Evolutionary conservation across 2,329 filamentous ascomycete genomes (phyloP).

Genomic region (Ophiocordyceps robertsii): DNA sequence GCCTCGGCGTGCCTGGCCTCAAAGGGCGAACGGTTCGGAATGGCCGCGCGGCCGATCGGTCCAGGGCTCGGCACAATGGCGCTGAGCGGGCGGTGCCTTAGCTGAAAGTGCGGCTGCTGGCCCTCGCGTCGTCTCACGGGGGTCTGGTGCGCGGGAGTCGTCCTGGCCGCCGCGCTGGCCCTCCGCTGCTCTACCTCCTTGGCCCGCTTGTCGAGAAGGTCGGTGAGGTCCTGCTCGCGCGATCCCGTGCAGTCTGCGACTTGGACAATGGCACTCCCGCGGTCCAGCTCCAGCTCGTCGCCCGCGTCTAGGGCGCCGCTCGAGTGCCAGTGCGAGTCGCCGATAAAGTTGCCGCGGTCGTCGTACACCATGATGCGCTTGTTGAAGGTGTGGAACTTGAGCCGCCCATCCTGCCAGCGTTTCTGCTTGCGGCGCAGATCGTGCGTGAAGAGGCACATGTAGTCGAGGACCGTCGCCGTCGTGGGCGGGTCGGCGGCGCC

Average conservation of each 20-base stretch:
- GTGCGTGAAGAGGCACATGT: slow-evolving; percentile 74
- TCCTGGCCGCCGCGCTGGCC: slow-evolving; percentile 27
- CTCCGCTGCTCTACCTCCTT: slow-evolving; percentile 41
- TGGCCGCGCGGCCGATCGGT: slow-evolving; percentile 17
- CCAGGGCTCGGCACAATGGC: slow-evolving; percentile 16
- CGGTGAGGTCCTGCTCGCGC: slow-evolving; percentile 64
- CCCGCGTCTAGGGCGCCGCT: slow-evolving; percentile 60
- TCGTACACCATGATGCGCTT: slow-evolving; percentile 85
- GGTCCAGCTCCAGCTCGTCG: slow-evolving; percentile 69
- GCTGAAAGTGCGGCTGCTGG: slow-evolving; percentile 18
- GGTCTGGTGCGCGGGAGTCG: not conserved
- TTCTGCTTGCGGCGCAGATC: slow-evolving; percentile 81
- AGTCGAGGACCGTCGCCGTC: slow-evolving; percentile 56
- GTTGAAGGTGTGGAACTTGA: slow-evolving; percentile 86
- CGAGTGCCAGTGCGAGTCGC: slow-evolving; percentile 70
- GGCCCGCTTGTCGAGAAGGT: slow-evolving; percentile 56
- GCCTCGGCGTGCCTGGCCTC: slow-evolving; percentile 14
- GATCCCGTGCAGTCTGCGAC: slow-evolving; percentile 63
- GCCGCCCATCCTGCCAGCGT: slow-evolving; percentile 81
- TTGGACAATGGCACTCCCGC: slow-evolving; percentile 63
- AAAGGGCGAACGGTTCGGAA: slow-evolving; percentile 19
- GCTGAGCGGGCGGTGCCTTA: slow-evolving; percentile 30
- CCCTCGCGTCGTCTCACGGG: not conserved
- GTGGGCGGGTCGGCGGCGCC: not conserved
- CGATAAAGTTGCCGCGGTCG: slow-evolving; percentile 64